Evolutionary conservation across 2,329 filamentous ascomycete species (phyloP), one percentile per base, ranked within the genome.

Genomic region (Neonectria hederae): DNA sequence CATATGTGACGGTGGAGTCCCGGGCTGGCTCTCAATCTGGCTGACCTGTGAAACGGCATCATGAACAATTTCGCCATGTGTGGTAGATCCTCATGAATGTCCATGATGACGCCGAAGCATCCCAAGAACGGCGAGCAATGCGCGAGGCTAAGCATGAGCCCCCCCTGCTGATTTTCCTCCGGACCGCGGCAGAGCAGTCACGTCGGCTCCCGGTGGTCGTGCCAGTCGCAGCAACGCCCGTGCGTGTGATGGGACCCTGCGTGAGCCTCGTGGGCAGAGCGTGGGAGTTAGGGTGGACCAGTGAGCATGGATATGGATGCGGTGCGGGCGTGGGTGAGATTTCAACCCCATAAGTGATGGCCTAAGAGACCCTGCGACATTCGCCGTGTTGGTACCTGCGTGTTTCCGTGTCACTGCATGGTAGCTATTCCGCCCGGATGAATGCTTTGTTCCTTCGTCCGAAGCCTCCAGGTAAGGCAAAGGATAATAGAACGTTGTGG

Each of bases 381-480:
- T 63, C 55, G 51, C 51, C 32, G 49, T 30, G 53, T 55, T 58
- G 66, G 71, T 74, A 73, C 71, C 71, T 73, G 71, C 71, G 71
- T 73, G 62, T 57, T 69, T 71, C 58, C 58, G 68, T 72, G 65
- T 62, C 67, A 67, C 62, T 56, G 63, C 68, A 73, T 68, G 42
- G 26, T 30, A 42, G 38, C n/a, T 10, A 54, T 49, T 49, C 49
- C 48, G 49, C 19, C 42, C 19, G 40, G 55, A 38, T 42, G 51
- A 59, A 49, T 59, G 43, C 26, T 26, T 54, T 38, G 49, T 63
- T 24, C 17, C 43, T 59, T 59, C 19, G 13, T 21, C 45, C 42
- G 45, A 26, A 58, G 42, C 14, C 43, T 45, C 45, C 32, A 59
- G 54, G 43, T 43, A 51, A 59, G 42, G 43, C 26, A 43, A 51